Evolutionary conservation across 495 filamentous ascomycete genomes (phyloP).

Genomic region (Cudoniella acicularis): DNA sequence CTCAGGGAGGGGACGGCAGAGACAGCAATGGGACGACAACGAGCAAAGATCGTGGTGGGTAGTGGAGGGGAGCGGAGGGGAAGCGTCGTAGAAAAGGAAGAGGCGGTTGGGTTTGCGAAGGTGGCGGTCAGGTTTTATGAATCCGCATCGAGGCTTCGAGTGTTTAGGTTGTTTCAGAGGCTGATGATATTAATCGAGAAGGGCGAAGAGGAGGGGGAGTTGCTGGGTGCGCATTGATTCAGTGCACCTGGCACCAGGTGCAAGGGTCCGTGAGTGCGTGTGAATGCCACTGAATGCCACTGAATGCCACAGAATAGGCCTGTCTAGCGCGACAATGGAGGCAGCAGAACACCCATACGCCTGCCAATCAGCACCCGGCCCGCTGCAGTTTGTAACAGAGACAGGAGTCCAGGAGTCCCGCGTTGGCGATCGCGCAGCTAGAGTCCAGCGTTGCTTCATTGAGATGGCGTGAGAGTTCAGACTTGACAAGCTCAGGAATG

Average conservation of each 20-base stretch:
- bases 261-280: too few relatives aligned
- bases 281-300: too few relatives aligned
- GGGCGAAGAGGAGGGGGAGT: constrained; percentile 11
- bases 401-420: too few relatives aligned
- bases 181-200: constrained; percentile 16
- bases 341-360: constrained; percentile 9
- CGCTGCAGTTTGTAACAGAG: constrained; percentile 3
- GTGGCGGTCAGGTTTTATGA: constrained; percentile 28
- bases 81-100: constrained; percentile 3
- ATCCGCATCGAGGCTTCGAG: constrained; percentile 17
- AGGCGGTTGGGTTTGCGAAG: constrained; percentile 10
- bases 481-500: too few relatives aligned
- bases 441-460: not conserved
- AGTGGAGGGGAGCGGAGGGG: constrained; percentile 19
- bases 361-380: not conserved
- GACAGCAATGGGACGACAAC: not conserved
- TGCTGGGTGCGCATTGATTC: too few relatives aligned
- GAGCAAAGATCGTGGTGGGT: constrained; percentile 15
- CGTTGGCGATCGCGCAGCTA: not conserved
- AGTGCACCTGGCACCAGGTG: too few relatives aligned
- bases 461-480: too few relatives aligned
- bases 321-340: constrained; percentile 13
- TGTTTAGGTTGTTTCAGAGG: constrained; percentile 25
- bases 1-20: not conserved
- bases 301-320: not conserved